These are phyloP conservation scores for Speleostelium caveatum DNA, from an alignment of 78 protist genomes.

Conservation along the genomic window DNA sequence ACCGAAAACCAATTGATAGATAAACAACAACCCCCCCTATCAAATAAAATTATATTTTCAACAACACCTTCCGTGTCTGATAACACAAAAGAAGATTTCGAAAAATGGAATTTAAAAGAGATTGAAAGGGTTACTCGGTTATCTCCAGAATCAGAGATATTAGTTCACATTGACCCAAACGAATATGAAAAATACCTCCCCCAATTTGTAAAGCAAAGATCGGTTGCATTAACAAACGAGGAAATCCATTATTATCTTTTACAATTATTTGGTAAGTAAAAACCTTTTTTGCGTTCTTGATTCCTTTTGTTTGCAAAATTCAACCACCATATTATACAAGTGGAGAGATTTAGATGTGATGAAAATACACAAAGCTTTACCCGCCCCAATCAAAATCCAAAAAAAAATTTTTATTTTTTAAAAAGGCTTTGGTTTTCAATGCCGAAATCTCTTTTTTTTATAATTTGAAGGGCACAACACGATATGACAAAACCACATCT, in stretches of 20 bases:
- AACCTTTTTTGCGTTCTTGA: too few species aligned
- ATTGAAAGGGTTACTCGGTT: neutral
- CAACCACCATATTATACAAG: too few species aligned
- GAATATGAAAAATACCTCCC: neutral
- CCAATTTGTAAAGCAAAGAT: neutral
- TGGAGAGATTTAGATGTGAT: too few species aligned
- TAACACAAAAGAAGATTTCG: neutral
- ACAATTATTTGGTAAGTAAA: too few species aligned
- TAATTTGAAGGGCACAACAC: too few species aligned
- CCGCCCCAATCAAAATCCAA: neutral
- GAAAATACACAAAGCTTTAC: neutral
- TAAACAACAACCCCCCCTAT: neutral
- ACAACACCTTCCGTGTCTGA: neutral
- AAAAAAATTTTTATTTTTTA: neutral
- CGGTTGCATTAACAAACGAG: too few species aligned
- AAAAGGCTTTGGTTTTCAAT: neutral
- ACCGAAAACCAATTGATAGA: neutral
- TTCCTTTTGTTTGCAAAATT: too few species aligned
- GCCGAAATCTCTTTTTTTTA: neutral
- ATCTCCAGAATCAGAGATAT: neutral
- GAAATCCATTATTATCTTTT: too few species aligned
- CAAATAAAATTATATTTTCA: neutral
- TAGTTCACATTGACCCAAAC: neutral
- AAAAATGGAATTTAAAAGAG: neutral
- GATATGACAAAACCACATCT: too few species aligned